Conservation (phyloP, 2,329 filamentous ascomycete genomes). For the Ascomycota sp. region DNA sequence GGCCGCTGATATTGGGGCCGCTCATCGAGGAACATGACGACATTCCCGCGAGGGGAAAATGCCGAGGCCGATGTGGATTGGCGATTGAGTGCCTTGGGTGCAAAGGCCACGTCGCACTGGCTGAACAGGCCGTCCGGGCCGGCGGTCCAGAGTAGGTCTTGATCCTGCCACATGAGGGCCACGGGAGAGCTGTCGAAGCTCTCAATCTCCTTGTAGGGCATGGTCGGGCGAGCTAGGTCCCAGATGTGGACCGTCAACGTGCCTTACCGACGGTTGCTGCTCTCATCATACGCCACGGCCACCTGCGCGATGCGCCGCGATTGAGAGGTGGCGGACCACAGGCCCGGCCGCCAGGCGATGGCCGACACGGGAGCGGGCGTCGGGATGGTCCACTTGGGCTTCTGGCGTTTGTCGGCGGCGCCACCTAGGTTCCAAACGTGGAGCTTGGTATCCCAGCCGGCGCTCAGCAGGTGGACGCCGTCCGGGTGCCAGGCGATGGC, state of each 20-base stretch:
- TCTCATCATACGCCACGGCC: slow-evolving; percentile 40
- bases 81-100: slow-evolving; percentile 40
- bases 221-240: slow-evolving; percentile 45
- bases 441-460: slow-evolving; percentile 38
- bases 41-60: slow-evolving; percentile 38
- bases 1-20: slow-evolving; percentile 22
- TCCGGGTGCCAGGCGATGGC: slow-evolving; percentile 49
- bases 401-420: slow-evolving; percentile 40
- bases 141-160: slow-evolving; percentile 46
- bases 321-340: slow-evolving; percentile 44
- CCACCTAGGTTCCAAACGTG: slow-evolving; percentile 45
- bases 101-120: slow-evolving; percentile 45
- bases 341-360: slow-evolving; percentile 41
- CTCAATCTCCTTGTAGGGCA: slow-evolving; percentile 47
- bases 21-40: slow-evolving; percentile 42
- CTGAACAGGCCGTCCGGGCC: slow-evolving; percentile 40
- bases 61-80: slow-evolving; percentile 39
- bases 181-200: slow-evolving; percentile 36
- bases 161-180: slow-evolving; percentile 40
- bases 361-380: slow-evolving; percentile 38
- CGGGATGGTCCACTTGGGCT: slow-evolving; percentile 39
- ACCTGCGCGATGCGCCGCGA: slow-evolving; percentile 39
- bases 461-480: slow-evolving; percentile 43
- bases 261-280: slow-evolving; percentile 29
- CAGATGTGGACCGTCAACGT: slow-evolving; percentile 42